Base-by-base conservation (phyloP, 1,284 basidiomycete species). In the Tetrapyrgos nigripes region DNA sequence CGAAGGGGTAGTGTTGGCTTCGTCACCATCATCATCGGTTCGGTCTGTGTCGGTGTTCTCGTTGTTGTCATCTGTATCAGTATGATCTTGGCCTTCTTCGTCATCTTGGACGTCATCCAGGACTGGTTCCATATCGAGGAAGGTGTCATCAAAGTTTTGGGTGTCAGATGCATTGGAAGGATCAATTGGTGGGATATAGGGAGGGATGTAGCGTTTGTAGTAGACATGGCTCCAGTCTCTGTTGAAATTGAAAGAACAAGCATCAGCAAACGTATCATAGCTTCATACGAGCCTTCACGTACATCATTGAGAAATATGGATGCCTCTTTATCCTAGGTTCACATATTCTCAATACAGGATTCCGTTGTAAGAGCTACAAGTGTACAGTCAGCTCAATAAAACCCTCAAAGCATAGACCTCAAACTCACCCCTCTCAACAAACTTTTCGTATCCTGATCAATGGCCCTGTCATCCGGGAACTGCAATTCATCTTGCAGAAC, bases 221-320 rank as follows among this genome's bases (percentile, higher is more conserved):
- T 93, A 94, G 67, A 97, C 93, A 79, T 96, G 94, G 57, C 90
- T 87, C 92, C 93, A 96, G 75, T 95, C 93, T 76, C 91, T 93
- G 77, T 60, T 48, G 29, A 62, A 27, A 47, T 60, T 43, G 62
- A 33, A 60, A 61, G 50, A 60, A 51, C 55, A 57, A 57, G 26
- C n/a, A 57, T 40, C 49, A 37, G 51, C 19, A 56, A 54, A 50
- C 50, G 44, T 63, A 29, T 40, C 14, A 45, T 24, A 37, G 46
- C 14, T 11, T n/a, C n/a, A n/a, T n/a, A n/a, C n/a, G n/a, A n/a
- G n/a, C n/a, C n/a, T 40, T 58, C 50, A 83, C 91, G 65, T 69
- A 94, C 90, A 98, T 96, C 91, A 95, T 94, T 29, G 90, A 91
- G 79, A 98, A 98, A 79, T 98, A 98, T 10, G 93, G 92, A 78